Base-by-base conservation (phyloP, 441 rosid genomes). In the Viola pubescens region DNA sequence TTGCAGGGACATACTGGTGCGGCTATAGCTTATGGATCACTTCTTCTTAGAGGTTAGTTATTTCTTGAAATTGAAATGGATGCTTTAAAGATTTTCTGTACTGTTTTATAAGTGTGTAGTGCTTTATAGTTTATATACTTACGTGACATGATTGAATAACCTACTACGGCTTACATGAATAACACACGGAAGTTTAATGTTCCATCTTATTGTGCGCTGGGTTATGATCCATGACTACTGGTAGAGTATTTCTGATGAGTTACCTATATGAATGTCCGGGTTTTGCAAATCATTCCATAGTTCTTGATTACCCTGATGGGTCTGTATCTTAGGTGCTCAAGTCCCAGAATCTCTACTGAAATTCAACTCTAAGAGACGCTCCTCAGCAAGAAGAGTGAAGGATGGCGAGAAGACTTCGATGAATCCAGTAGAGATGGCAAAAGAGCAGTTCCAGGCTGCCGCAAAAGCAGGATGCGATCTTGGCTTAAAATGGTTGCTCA, bases 1-100 rank as follows among this genome's bases (percentile, higher is more conserved):
- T 6, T 73, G 73, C 81, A 91, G 90, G 92, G 96, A 65, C 97
- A 92, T 77, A 80, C 84, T 14, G 98, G 94, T 75, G 98, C 98
- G 45, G 95, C 98, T 34, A 62, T 87, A 60, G 96, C 90, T 38
- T 89, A 84, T 77, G 98, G 98, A 71, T 81, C 97, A 62, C 95
- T 89, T 68, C 86, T 92, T 63, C 90, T 92, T 58, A 74, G 89
- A 85, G 98, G 97, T 83, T 52, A 70, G 84, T 52, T 48, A 8
- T 41, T 60, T 26, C 65, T 0, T 38, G 7, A 45, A 63, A 7
- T 26, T 26, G 34, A 26, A 26, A 26, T 26, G 34, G 34, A 26
- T 26, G 34, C 34, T 26, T 26, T 26, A 26, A 26, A 2, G 34
- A 26, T 26, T 26, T 26, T 26, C 34, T 26, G 34, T 26, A 26